Conservation (phyloP, 495 filamentous ascomycete species). For the Saxispiralis lemnorum region DNA sequence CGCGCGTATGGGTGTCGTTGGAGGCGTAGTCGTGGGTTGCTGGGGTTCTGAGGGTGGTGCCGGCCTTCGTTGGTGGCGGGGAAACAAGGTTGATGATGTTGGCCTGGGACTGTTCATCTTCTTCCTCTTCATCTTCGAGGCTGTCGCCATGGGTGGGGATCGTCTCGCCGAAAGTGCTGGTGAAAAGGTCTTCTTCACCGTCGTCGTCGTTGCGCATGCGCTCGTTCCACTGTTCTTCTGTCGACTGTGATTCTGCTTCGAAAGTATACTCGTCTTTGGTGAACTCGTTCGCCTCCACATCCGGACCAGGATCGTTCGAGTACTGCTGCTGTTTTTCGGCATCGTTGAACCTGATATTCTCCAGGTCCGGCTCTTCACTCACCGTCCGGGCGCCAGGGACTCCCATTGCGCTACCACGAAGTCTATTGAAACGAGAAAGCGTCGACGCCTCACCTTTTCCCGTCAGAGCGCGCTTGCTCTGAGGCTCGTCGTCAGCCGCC, state of each 20-base stretch:
- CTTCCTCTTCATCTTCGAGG: slow-evolving; percentile 4
- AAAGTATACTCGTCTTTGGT: background rate
- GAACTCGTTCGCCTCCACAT: background rate
- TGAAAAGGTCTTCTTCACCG: slow-evolving; percentile 1
- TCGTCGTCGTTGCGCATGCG: background rate
- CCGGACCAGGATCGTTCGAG: background rate
- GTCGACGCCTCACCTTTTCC: too few relatives aligned
- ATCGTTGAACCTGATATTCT: too few relatives aligned
- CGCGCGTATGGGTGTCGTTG: background rate
- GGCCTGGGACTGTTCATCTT: background rate
- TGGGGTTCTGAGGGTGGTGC: background rate
- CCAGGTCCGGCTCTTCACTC: too few relatives aligned
- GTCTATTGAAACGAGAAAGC: too few relatives aligned
- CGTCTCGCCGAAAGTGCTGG: background rate
- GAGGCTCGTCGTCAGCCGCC: too few relatives aligned
- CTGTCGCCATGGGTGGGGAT: background rate
- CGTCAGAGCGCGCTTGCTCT: too few relatives aligned
- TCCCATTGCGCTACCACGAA: too few relatives aligned
- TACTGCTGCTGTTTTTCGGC: too few relatives aligned
- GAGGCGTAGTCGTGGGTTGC: background rate
- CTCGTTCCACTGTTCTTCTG: background rate
- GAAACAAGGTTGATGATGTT: background rate
- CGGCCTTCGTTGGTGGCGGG: background rate
- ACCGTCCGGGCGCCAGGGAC: too few relatives aligned
- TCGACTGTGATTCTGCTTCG: background rate